Percentiles rank a stretch among this genome's conserved stretches.
phyloP scores from a whole-genome alignment of 2,329 filamentous ascomycete genomes.

The Remersonia thermophila region DNA sequence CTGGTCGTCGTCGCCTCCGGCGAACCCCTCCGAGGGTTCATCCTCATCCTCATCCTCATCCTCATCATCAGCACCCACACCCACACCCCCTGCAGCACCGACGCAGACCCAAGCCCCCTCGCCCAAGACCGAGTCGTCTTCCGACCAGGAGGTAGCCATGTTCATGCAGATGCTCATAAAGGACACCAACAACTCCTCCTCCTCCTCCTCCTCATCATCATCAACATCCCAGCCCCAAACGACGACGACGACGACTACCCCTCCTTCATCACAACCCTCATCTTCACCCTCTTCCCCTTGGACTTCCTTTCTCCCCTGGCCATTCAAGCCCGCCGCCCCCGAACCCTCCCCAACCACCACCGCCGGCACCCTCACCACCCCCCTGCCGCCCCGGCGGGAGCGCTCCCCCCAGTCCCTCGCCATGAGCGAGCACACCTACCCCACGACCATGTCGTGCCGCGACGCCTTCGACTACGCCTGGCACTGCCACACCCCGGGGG shows the following conservation, averaged over 20 bases:
- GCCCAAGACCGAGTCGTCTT: conserved; percentile 9
- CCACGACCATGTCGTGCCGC: conserved; percentile 76
- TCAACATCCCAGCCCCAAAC: no score
- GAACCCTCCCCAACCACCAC: neutral
- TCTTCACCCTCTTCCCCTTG: neutral
- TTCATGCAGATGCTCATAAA: conserved; percentile 37
- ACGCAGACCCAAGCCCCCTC: conserved; percentile 6
- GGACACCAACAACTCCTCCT: conserved; percentile 12
- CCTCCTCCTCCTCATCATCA: conserved; percentile 14
- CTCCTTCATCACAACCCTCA: conserved; percentile 7
- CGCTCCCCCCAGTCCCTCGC: conserved; percentile 36
- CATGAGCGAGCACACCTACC: conserved; percentile 52
- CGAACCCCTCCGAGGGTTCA: conserved; percentile 8
- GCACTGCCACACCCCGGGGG: conserved; percentile 83
- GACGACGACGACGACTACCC: conserved; percentile 17
- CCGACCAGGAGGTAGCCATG: conserved; percentile 41
- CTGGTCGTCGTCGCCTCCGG: conserved; percentile 29
- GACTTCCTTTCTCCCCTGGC: conserved; percentile 9
- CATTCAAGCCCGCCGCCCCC: neutral
- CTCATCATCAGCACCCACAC: conserved; percentile 7
- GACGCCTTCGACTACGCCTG: conserved; percentile 85
- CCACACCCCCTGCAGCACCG: neutral
- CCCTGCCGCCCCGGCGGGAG: conserved; percentile 4
- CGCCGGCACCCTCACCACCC: conserved; percentile 1
- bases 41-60: conserved; percentile 10